A percentile compares a stretch with the other conserved stretches of the same genome.
These are phyloP conservation scores for Macrophomina pseudophaseolina DNA, from an alignment of 2,329 filamentous ascomycete genomes.

Conservation along the genomic window DNA sequence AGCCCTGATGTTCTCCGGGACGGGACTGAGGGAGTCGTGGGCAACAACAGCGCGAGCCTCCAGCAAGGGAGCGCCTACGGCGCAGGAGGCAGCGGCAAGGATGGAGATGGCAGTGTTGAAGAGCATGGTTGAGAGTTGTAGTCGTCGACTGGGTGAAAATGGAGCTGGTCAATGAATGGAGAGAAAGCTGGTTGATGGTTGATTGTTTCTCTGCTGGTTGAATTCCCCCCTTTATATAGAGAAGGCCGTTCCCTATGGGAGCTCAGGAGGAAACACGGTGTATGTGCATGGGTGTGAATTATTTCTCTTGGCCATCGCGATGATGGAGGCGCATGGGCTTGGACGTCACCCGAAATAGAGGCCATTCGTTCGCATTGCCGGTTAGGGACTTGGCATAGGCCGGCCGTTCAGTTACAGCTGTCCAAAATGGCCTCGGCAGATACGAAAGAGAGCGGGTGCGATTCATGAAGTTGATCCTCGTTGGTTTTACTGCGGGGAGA, in stretches of 20 bases:
- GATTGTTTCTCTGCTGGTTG: neutral
- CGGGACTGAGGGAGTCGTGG: conserved; percentile 1
- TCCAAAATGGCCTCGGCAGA: neutral
- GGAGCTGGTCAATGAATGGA: neutral
- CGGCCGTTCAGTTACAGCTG: no score
- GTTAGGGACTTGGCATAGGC: neutral
- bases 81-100: neutral
- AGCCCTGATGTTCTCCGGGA: conserved; percentile 58
- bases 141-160: neutral
- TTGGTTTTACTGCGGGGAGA: neutral
- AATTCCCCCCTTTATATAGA: neutral
- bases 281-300: neutral
- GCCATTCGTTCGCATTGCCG: neutral
- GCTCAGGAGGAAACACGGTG: neutral
- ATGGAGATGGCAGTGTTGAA: neutral
- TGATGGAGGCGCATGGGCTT: neutral
- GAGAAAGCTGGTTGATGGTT: neutral
- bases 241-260: neutral
- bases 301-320: neutral
- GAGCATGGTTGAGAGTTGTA: neutral
- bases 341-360: neutral
- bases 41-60: neutral
- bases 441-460: neutral
- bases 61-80: neutral
- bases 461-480: neutral